Evolutionary conservation across 2,329 filamentous ascomycete genomes (phyloP).

Genomic region (Dothideomycetes sp.): DNA sequence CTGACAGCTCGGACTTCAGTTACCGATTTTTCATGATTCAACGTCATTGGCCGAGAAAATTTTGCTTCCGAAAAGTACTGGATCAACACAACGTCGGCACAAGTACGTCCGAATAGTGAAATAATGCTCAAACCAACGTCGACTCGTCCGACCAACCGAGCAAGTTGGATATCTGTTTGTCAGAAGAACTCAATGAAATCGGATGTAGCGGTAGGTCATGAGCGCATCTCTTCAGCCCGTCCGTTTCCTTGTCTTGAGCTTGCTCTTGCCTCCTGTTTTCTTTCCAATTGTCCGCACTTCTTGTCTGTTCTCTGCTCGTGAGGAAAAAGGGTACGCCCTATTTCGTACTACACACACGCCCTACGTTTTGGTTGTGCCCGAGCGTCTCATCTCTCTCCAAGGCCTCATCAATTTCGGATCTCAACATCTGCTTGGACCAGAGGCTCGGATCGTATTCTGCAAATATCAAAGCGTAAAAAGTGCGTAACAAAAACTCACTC

Average conservation of each 20-base stretch:
- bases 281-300: neutral
- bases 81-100: conserved; percentile 6
- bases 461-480: conserved; percentile 7
- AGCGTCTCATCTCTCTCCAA: neutral
- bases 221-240: neutral
- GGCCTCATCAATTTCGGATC: conserved; percentile 6
- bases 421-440: conserved; percentile 9
- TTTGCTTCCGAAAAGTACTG: conserved; percentile 4
- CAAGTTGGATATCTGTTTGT: neutral
- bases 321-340: conserved; percentile 6
- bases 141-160: neutral
- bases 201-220: neutral
- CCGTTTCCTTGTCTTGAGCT: neutral
- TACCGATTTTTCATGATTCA: too few relatives aligned
- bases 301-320: neutral
- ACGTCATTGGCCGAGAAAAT: conserved; percentile 11
- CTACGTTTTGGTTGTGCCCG: conserved; percentile 2
- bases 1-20: conserved; percentile 9
- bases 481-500: conserved; percentile 11
- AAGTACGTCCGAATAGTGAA: neutral
- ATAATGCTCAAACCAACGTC: neutral
- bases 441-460: neutral
- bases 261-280: neutral
- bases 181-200: neutral
- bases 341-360: conserved; percentile 9